Base-by-base conservation (phyloP, 2,329 filamentous ascomycete species). In the Fusarium subtropicale region DNA sequence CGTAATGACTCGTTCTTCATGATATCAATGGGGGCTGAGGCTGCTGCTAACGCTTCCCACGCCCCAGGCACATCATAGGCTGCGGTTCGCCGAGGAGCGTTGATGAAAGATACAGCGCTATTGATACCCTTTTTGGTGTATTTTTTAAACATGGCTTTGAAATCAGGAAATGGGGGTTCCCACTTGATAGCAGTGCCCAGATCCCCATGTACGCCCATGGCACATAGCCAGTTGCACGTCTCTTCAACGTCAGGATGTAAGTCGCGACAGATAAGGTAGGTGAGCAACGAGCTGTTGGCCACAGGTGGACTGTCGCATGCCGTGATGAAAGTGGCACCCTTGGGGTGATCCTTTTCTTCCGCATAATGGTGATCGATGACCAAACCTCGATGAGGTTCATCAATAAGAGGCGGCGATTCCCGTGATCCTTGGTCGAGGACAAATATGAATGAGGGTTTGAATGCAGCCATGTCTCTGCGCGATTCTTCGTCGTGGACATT, bases 321-420 rank as follows among this genome's bases (percentile, higher is more conserved):
- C 0, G 87, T 90, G 15, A 91, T 85, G 54, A 88, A 85, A 42
- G 83, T 73, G 1, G 87, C 80, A 13, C 78, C 79, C 47, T 83
- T 61, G 0, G 90, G 90, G 62, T 91, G 91, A 44, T 88, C 85
- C 11, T 84, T 80, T 5, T 79, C 78, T 13, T 78, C 60, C n/a
- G 85, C 83, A 63, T 86, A 81, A 73, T 92, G 90, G 63, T 92
- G 89, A 71, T 92, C 90, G 61, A 92, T 88, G 15, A 92, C 78
- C 5, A 92, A 77, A 3, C 83, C 84, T 51, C 81, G 84, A 50
- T 86, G 82, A 1, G 81, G 75, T 2, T 71, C 68, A 36, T 86
- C 81, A 24, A 89, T 81, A 13, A 91, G 76, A 2, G 87, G 83
- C 7, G 83, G 83, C 1, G 83, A 84, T 44, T 80, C 81, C 18